phyloP scores from a whole-genome alignment of 306 rosid species.

The Cucumis cinereus region DNA sequence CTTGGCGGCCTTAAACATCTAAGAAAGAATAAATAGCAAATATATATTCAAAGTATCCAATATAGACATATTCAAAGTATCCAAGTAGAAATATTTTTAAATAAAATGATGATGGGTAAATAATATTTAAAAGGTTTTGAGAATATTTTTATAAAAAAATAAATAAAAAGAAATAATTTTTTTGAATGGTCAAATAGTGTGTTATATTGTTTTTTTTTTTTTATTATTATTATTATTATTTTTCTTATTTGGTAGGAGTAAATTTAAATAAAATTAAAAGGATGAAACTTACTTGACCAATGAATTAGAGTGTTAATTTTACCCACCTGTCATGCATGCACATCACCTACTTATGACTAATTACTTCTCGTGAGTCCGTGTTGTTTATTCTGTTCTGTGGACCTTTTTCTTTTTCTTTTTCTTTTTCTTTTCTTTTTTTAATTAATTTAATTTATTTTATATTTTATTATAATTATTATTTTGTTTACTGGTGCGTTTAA shows the following conservation, averaged over 20 bases:
- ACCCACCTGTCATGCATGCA: conserved; percentile 92
- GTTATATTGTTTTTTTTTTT: background rate
- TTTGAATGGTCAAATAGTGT: background rate
- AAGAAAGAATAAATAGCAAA: too few species aligned
- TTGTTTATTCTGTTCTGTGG: background rate
- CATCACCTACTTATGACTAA: conserved; percentile 17
- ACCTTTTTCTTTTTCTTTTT: background rate
- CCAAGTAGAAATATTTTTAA: too few species aligned
- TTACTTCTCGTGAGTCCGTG: conserved; percentile 8
- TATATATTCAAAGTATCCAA: too few species aligned
- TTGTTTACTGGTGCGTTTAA: background rate
- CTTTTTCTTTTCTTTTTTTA: background rate
- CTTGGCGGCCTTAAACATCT: too few species aligned
- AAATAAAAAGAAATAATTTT: background rate
- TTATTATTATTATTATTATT: too few species aligned
- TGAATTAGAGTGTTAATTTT: conserved; percentile 7
- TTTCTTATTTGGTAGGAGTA: background rate
- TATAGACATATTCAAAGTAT: too few species aligned
- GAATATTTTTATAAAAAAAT: background rate
- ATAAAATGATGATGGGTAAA: too few species aligned
- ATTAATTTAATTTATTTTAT: too few species aligned
- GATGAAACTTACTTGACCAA: background rate
- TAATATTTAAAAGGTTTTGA: background rate
- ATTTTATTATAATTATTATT: background rate
- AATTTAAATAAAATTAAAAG: background rate